Evolutionary conservation across 179 eudicot species (phyloP).

Genomic region (Heliamphora pulchella): DNA sequence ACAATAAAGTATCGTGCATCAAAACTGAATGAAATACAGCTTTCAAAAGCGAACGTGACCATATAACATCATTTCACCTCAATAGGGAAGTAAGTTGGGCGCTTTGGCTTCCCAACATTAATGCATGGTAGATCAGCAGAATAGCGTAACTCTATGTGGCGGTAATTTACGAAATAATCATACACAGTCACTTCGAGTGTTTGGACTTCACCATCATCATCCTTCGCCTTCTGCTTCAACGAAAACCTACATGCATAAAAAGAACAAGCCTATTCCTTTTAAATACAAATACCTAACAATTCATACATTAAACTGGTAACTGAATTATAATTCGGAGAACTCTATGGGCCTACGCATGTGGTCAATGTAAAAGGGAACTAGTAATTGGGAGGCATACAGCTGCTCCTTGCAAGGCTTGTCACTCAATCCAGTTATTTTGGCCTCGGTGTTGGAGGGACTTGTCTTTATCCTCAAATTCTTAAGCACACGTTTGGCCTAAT

Average conservation of each 20-base stretch:
- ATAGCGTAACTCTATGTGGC: conserved; percentile 54
- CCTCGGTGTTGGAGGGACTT: conserved; percentile 50
- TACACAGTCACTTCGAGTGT: conserved; percentile 56
- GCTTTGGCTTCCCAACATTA: conserved; percentile 83
- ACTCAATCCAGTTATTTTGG: conserved; percentile 61
- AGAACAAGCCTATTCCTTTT: neutral
- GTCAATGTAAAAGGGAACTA: neutral
- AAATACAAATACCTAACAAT: neutral
- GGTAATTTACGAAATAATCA: conserved; percentile 64
- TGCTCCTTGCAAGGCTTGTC: conserved; percentile 65
- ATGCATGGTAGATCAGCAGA: conserved; percentile 77
- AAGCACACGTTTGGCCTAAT: conserved; percentile 59
- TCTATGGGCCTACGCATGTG: neutral
- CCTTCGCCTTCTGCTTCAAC: conserved; percentile 48
- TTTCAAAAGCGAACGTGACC: too few relatives aligned
- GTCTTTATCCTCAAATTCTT: conserved; percentile 66
- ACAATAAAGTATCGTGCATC: conserved; percentile 6
- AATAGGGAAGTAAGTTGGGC: conserved; percentile 66
- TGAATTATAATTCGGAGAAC: neutral
- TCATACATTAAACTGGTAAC: neutral
- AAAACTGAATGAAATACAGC: neutral
- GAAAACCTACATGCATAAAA: conserved; percentile 44
- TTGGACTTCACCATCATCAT: conserved; percentile 48
- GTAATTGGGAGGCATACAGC: conserved; percentile 29
- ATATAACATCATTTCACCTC: conserved; percentile 37